A percentile compares a stretch with the other conserved stretches of the same genome.
Evolutionary conservation across 805 yeast species (phyloP).

Genomic region (Brettanomyces bruxellensis): DNA sequence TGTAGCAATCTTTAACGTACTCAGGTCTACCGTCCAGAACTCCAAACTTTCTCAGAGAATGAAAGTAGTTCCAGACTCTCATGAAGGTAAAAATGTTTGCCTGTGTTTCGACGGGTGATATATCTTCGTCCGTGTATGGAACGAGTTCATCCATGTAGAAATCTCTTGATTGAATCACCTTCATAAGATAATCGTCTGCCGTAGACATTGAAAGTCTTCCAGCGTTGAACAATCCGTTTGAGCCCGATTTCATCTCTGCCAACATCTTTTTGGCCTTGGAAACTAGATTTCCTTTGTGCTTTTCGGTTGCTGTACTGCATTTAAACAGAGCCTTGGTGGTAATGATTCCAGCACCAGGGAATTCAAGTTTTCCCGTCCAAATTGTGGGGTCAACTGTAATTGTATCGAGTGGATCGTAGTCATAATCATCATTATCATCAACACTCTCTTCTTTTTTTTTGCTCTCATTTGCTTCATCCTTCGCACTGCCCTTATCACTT

Average conservation of each 20-base stretch:
- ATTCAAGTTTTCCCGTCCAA: constrained; percentile 16
- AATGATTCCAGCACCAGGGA: constrained; percentile 13
- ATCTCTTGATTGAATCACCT: constrained; percentile 40
- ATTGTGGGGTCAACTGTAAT: constrained; percentile 9
- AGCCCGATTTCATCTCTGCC: constrained; percentile 8
- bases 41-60: constrained; percentile 42
- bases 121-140: constrained; percentile 11
- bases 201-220: constrained; percentile 50
- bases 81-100: constrained; percentile 17
- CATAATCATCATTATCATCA: background rate
- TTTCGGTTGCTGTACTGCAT: constrained; percentile 9
- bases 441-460: background rate
- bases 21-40: constrained; percentile 43
- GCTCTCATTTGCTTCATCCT: background rate
- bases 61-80: constrained; percentile 37
- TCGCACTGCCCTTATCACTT: background rate
- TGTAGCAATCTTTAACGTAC: constrained; percentile 55
- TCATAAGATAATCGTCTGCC: constrained; percentile 50
- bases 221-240: constrained; percentile 28
- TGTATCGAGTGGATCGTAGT: constrained; percentile 19
- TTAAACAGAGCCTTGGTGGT: constrained; percentile 8
- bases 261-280: constrained; percentile 11
- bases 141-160: constrained; percentile 40
- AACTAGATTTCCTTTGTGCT: constrained; percentile 4
- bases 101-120: constrained; percentile 14